Evolutionary conservation across 106 monocot genomes (phyloP).

Genomic region (Dactylorhiza incarnata): DNA sequence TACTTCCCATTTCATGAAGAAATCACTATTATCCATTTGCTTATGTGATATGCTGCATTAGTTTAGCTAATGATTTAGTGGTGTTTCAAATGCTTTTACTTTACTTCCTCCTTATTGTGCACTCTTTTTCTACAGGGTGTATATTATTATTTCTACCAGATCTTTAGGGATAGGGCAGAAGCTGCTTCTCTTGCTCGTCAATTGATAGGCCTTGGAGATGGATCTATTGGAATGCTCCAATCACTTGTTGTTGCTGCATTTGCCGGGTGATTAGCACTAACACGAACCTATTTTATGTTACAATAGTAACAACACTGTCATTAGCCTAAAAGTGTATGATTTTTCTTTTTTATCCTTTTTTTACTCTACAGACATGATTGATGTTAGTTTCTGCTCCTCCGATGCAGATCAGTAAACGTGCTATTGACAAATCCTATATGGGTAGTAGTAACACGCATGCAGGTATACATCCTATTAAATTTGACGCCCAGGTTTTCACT

Average conservation of each 20-base stretch:
- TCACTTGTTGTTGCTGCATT: constrained; percentile 84
- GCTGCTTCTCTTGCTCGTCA: constrained; percentile 44
- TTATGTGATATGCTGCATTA: not conserved
- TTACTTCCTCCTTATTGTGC: not conserved
- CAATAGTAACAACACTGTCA: not conserved
- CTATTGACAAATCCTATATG: constrained; percentile 94
- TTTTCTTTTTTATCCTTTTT: not conserved
- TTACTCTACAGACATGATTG: not conserved
- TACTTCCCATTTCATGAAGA: not conserved
- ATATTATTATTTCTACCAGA: constrained; percentile 97
- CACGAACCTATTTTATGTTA: not conserved
- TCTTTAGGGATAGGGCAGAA: constrained; percentile 87
- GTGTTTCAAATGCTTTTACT: not conserved
- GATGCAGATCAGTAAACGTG: constrained; percentile 90
- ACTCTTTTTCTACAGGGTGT: constrained; percentile 62
- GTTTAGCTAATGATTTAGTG: not conserved
- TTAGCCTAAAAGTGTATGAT: not conserved
- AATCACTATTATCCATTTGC: not conserved
- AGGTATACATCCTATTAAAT: constrained; percentile 34
- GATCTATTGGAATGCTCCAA: constrained; percentile 86
- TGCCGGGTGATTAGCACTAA: constrained; percentile 49
- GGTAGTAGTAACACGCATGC: constrained; percentile 94
- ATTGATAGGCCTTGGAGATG: constrained; percentile 80
- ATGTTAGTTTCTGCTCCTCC: not conserved
- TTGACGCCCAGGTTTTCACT: not conserved